Base-by-base conservation (phyloP, 805 yeast species). In the Sungouiozyma ichnusensis region DNA sequence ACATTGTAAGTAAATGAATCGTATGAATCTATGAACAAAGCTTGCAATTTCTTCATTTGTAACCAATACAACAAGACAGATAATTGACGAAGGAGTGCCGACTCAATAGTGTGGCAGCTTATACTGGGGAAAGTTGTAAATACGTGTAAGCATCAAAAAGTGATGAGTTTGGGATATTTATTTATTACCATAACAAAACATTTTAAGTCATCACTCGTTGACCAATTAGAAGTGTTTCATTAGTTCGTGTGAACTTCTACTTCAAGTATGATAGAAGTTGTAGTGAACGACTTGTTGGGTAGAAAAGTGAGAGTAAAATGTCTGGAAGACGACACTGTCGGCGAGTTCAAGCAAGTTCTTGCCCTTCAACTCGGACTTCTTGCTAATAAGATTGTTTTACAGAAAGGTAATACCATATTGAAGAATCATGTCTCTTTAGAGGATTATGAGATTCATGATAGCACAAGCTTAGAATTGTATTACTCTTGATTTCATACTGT, bases 401-500 rank as follows among this genome's bases (percentile, higher is more conserved):
- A 86, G 60, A 88, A 85, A 56, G 96, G 97, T 1, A 80, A 86
- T 54, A 81, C 77, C 49, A 75, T 84, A 0, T 78, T 76, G 60
- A 92, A 92, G 57, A 92, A 90, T 55, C 97, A 88, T 58, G 90
- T 90, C 42, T 72, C 88, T 1, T 67, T 90, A 36, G 95, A 82
- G n/a, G 98, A 90, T 61, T 90, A 92, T 57, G 98, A 90, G 60
- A 78, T 90, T 16, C 95, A 87, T 55, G 81, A 87, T 59, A 94
- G 95, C 8, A 80, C 83, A 46, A 85, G 81, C 60, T 63, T 90
- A 49, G 98, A 90, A 63, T 65, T 90, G 59, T 92, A 85, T 53
- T 83, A 83, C 56, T 66, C 78, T 19, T 81, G 54, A 24, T 24
- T 20, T 37, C 32, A 3, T 29, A 13, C 16, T 37, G 20, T 34